Conservation (phyloP, 2,329 filamentous ascomycete genomes). For the Aspergillus intermedius region DNA sequence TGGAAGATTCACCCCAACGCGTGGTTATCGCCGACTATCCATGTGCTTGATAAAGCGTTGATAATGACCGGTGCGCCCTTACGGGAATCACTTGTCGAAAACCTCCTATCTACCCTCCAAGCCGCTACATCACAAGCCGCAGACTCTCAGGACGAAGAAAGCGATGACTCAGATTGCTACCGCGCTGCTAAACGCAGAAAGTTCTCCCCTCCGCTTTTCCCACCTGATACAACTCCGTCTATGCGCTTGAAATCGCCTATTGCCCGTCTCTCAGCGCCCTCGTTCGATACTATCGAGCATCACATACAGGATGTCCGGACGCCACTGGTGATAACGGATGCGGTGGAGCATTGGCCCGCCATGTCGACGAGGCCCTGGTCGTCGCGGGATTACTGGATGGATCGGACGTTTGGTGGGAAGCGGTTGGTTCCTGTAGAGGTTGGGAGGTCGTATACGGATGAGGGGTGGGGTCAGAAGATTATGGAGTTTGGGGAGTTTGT, state of each 20-base stretch:
- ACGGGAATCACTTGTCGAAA: constrained; percentile 43
- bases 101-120: constrained; percentile 29
- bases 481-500: constrained; percentile 70
- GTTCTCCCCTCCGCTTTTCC: constrained; percentile 26
- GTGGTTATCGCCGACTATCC: constrained; percentile 56
- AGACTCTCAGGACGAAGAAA: background rate
- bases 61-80: constrained; percentile 64
- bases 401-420: constrained; percentile 66
- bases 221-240: constrained; percentile 24
- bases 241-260: constrained; percentile 33
- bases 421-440: constrained; percentile 81
- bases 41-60: constrained; percentile 65
- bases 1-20: constrained; percentile 15
- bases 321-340: constrained; percentile 64
- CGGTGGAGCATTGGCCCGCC: constrained; percentile 70
- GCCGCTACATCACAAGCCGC: constrained; percentile 4
- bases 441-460: constrained; percentile 80
- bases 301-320: constrained; percentile 47
- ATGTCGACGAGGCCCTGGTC: constrained; percentile 62
- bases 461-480: constrained; percentile 75
- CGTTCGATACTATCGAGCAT: constrained; percentile 55
- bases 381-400: constrained; percentile 65
- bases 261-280: constrained; percentile 39
- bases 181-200: constrained; percentile 25
- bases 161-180: background rate